Conservation (phyloP, 2,329 filamentous ascomycete genomes). For the Tolypocladium pustulatum region DNA sequence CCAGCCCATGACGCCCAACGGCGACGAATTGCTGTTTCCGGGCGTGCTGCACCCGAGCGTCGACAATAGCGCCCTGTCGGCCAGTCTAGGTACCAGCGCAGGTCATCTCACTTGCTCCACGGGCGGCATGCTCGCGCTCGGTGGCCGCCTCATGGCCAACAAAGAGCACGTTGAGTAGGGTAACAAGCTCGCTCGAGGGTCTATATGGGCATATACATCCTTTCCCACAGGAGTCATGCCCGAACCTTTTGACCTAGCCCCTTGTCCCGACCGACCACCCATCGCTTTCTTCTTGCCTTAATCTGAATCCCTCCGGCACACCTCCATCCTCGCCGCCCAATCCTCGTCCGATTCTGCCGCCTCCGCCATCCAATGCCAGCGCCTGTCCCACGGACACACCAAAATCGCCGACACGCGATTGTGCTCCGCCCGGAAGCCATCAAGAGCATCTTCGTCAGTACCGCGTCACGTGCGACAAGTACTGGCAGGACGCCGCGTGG, state of each 20-base stretch:
- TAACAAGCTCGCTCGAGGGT: conserved; percentile 39
- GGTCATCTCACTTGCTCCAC: conserved; percentile 55
- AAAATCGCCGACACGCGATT: conserved; percentile 38
- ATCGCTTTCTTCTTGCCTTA: conserved; percentile 22
- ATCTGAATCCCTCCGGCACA: conserved; percentile 23
- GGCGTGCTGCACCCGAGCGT: conserved; percentile 20
- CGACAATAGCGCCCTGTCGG: conserved; percentile 28
- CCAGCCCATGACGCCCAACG: conserved; percentile 53
- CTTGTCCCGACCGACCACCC: conserved; percentile 26
- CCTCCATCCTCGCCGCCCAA: too few relatives aligned
- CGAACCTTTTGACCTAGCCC: conserved; percentile 32
- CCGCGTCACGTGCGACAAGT: conserved; percentile 37
- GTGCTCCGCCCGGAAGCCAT: conserved; percentile 43
- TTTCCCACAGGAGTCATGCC: conserved; percentile 46
- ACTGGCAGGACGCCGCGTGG: conserved; percentile 36
- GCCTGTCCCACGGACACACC: conserved; percentile 50
- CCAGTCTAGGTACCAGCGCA: conserved; percentile 23
- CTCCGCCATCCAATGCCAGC: conserved; percentile 15
- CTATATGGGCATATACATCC: conserved; percentile 44
- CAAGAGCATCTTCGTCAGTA: conserved; percentile 43
- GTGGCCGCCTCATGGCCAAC: conserved; percentile 42
- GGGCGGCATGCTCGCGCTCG: conserved; percentile 55
- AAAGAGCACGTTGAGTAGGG: conserved; percentile 35
- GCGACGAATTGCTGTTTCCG: conserved; percentile 53
- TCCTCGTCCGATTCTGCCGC: conserved; percentile 11